Percentiles rank a stretch among this genome's conserved stretches.
Conservation (phyloP, 352 stramenopile species). For the Globisporangium acanthophoron region DNA sequence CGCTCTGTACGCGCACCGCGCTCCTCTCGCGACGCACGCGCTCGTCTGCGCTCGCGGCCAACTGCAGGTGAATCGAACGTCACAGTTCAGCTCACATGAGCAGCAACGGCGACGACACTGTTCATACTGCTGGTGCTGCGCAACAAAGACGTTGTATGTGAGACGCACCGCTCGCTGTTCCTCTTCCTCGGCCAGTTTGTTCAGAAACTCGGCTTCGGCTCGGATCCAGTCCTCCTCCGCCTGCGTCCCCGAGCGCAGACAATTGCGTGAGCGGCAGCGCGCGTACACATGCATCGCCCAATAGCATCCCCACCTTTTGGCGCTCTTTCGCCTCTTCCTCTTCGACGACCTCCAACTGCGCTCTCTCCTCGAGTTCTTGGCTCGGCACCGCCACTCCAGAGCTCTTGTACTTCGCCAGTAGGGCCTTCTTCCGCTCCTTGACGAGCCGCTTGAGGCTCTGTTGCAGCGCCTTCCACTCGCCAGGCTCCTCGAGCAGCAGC, state of each 20-base stretch:
- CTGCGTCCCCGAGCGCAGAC: constrained; percentile 6
- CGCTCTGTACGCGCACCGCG: constrained; percentile 43
- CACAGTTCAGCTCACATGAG: neutral
- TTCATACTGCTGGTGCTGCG: neutral
- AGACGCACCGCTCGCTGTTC: constrained; percentile 36
- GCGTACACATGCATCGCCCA: neutral
- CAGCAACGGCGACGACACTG: neutral
- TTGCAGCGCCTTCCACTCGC: constrained; percentile 41
- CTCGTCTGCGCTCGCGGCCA: constrained; percentile 34
- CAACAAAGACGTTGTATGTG: neutral
- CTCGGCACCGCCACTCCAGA: constrained; percentile 34
- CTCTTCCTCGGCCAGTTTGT: constrained; percentile 36
- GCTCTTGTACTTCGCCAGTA: constrained; percentile 41
- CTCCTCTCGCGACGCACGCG: constrained; percentile 31
- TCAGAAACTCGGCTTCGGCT: constrained; percentile 46
- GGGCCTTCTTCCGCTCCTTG: constrained; percentile 28
- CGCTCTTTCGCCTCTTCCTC: constrained; percentile 49
- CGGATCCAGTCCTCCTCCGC: constrained; percentile 44
- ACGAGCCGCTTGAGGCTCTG: constrained; percentile 28
- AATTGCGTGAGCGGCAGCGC: neutral
- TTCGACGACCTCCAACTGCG: constrained; percentile 41
- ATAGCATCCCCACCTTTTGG: constrained; percentile 15
- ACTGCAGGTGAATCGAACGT: constrained; percentile 11
- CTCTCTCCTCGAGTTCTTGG: constrained; percentile 40
- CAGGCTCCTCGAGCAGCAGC: constrained; percentile 42